Conservation (phyloP, 23 red algal species). For the Pyropia haitanensis region DNA sequence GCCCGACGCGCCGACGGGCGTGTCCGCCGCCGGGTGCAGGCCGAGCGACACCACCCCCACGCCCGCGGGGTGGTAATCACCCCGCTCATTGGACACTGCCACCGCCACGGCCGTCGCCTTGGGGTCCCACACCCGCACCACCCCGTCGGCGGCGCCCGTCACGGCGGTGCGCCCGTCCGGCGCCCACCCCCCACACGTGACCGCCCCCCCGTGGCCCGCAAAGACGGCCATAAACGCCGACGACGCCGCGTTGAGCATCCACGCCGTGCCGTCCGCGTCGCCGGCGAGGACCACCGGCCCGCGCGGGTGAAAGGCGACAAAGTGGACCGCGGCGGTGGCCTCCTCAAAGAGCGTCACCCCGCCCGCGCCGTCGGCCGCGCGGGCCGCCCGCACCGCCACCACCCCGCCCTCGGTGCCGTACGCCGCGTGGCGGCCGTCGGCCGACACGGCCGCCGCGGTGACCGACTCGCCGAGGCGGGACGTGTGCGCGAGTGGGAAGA, state of each 20-base stretch:
- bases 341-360: too few relatives aligned
- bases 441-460: slow-evolving; percentile 31
- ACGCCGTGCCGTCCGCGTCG: slow-evolving; percentile 43
- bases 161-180: slow-evolving; percentile 66
- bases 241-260: slow-evolving; percentile 66
- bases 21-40: slow-evolving; percentile 12
- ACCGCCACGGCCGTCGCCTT: slow-evolving; percentile 27
- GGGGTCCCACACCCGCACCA: slow-evolving; percentile 68
- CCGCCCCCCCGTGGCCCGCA: slow-evolving; percentile 55
- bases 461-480: slow-evolving; percentile 33
- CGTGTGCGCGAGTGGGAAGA: too few relatives aligned
- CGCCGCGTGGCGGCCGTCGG: slow-evolving; percentile 41
- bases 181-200: slow-evolving; percentile 60
- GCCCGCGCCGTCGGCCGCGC: slow-evolving; percentile 40
- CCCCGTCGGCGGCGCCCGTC: slow-evolving; percentile 53
- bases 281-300: slow-evolving; percentile 55
- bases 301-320: slow-evolving; percentile 54
- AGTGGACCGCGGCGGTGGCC: slow-evolving; percentile 41
- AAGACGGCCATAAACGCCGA: slow-evolving; percentile 46
- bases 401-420: slow-evolving; percentile 58
- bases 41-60: slow-evolving; percentile 37
- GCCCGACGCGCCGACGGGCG: slow-evolving; percentile 28
- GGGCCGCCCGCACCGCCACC: slow-evolving; percentile 42
- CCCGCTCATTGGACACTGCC: slow-evolving; percentile 15
- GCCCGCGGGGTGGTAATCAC: slow-evolving; percentile 35